These are phyloP conservation scores for Colletotrichum sp. DNA, from an alignment of 2,329 filamentous ascomycete species.

Conservation along the genomic window DNA sequence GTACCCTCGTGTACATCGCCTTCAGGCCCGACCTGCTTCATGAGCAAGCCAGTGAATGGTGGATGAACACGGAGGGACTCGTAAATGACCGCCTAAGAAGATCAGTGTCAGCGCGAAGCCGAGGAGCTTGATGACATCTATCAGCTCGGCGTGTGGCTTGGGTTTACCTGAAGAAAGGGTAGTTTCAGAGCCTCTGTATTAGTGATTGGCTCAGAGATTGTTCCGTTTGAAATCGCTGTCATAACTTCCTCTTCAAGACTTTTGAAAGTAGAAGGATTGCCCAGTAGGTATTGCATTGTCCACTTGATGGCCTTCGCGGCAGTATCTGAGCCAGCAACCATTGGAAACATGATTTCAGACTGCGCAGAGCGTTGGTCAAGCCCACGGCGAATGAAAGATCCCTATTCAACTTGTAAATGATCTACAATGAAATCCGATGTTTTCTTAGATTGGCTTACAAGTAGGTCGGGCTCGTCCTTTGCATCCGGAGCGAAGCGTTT, in stretches of 20 bases:
- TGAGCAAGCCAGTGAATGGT: constrained; percentile 49
- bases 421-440: background rate
- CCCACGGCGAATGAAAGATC: background rate
- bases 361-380: constrained; percentile 3
- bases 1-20: constrained; percentile 40
- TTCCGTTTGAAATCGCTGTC: constrained; percentile 20
- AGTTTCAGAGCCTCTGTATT: constrained; percentile 39
- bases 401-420: background rate
- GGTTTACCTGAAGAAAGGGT: constrained; percentile 41
- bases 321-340: constrained; percentile 41
- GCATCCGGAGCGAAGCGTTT: background rate
- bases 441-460: background rate
- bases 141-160: background rate
- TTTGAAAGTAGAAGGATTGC: constrained; percentile 47
- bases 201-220: constrained; percentile 26
- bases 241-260: constrained; percentile 56
- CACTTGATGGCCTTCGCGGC: constrained; percentile 42
- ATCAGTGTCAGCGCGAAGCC: background rate
- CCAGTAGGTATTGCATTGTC: constrained; percentile 55
- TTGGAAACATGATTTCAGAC: constrained; percentile 13
- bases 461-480: constrained; percentile 7
- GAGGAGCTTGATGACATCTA: fast-evolving
- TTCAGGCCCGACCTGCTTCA: constrained; percentile 51
- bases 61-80: constrained; percentile 58
- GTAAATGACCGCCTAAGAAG: constrained; percentile 49